Conservation (phyloP, 2,329 filamentous ascomycete genomes). For the Endocalyx cinctus region DNA sequence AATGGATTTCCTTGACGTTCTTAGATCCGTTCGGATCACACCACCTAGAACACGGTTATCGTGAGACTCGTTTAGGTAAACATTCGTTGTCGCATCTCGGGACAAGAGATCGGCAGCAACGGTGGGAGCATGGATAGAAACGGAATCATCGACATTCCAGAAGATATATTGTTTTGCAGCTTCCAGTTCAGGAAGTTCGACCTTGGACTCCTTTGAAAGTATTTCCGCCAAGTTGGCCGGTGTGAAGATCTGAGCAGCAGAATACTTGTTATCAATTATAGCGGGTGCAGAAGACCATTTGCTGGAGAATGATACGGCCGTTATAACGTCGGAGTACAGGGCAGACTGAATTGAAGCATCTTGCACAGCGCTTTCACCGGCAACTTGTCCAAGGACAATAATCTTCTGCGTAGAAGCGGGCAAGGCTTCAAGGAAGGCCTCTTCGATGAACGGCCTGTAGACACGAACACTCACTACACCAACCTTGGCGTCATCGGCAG, state of each 20-base stretch:
- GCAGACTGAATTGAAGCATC: slow-evolving; percentile 77
- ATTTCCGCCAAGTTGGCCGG: slow-evolving; percentile 49
- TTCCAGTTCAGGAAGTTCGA: slow-evolving; percentile 38
- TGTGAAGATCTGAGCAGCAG: slow-evolving; percentile 57
- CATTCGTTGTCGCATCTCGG: slow-evolving; percentile 64
- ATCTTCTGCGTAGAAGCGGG: slow-evolving; percentile 72
- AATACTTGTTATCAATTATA: slow-evolving; percentile 85
- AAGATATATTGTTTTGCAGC: slow-evolving; percentile 82
- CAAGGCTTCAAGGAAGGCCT: slow-evolving; percentile 80
- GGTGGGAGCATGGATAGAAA: slow-evolving; percentile 59
- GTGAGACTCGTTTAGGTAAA: slow-evolving; percentile 58
- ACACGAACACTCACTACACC: slow-evolving; percentile 89
- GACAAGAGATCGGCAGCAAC: slow-evolving; percentile 58
- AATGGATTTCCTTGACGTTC: slow-evolving; percentile 75
- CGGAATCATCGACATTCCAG: slow-evolving; percentile 82
- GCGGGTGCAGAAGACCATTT: slow-evolving; percentile 58
- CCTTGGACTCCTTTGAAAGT: slow-evolving; percentile 41
- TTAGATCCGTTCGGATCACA: slow-evolving; percentile 76
- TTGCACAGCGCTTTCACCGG: slow-evolving; percentile 64
- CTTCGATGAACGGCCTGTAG: slow-evolving; percentile 92
- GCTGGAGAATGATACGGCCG: slow-evolving; percentile 74
- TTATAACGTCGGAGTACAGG: slow-evolving; percentile 87
- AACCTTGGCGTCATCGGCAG: slow-evolving; percentile 69
- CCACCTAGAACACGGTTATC: slow-evolving; percentile 71
- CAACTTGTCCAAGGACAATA: slow-evolving; percentile 85